Conservation (phyloP, 768 basidiomycete species). For the Chalciporus chontae region DNA sequence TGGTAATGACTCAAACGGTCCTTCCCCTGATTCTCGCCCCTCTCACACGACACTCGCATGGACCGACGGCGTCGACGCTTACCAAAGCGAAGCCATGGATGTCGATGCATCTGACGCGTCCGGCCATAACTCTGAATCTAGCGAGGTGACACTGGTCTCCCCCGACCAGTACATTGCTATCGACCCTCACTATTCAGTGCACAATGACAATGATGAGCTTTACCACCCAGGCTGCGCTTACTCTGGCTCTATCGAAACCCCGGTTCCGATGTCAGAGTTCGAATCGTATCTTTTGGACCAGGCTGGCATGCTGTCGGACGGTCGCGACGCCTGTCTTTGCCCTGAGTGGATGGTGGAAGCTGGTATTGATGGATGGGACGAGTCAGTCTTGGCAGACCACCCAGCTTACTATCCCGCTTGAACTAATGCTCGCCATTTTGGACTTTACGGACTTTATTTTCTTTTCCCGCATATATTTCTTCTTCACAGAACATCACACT, state of each 20-base stretch:
- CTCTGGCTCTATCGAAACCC: background rate
- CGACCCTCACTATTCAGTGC: background rate
- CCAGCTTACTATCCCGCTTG: background rate
- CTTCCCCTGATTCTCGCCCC: background rate
- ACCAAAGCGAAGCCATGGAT: background rate
- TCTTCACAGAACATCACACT: background rate
- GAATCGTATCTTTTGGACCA: background rate
- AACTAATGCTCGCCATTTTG: background rate
- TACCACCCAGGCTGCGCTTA: too few species aligned
- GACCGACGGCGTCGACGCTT: background rate
- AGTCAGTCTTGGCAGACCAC: background rate
- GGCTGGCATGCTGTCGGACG: background rate
- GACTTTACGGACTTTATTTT: background rate
- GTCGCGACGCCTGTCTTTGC: slow-evolving; percentile 16
- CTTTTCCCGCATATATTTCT: background rate
- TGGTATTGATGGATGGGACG: slow-evolving; percentile 14
- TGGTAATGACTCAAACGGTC: background rate
- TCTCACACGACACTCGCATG: background rate
- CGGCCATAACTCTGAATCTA: too few species aligned
- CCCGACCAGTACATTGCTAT: too few species aligned
- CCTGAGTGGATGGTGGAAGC: slow-evolving; percentile 23
- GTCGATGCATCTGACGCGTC: background rate
- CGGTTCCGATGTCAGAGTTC: background rate
- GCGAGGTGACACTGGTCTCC: too few species aligned
- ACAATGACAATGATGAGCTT: background rate